phyloP scores from a whole-genome alignment of 73 alveolate genomes.

The Stentor coeruleus region DNA sequence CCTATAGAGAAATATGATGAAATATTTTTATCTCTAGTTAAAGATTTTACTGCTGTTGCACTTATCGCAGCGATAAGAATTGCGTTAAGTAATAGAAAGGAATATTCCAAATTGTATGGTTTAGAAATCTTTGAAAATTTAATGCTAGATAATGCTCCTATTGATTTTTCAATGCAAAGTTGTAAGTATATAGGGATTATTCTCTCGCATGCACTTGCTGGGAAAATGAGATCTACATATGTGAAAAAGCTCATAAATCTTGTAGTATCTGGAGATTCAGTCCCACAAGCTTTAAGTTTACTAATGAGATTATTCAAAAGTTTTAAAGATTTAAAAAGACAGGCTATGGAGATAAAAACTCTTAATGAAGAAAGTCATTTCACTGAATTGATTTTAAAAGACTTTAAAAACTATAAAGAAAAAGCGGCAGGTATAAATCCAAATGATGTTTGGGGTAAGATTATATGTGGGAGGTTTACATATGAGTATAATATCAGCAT shows the following conservation, averaged over 20 bases:
- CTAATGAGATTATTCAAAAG: conserved; percentile 13
- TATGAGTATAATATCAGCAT: conserved; percentile 39
- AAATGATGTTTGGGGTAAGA: not conserved
- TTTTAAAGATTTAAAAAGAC: conserved; percentile 32
- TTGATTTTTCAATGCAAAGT: not conserved
- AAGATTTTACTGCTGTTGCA: conserved; percentile 52
- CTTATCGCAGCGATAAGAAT: not conserved
- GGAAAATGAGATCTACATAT: not conserved
- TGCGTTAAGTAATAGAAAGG: not conserved
- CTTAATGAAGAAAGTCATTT: conserved; percentile 6
- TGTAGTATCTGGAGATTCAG: not conserved
- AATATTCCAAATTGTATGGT: not conserved
- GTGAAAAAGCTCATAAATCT: not conserved
- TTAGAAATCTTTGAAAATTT: not conserved
- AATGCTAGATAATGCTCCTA: not conserved
- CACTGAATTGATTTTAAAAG: conserved; percentile 39
- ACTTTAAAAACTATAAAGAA: conserved; percentile 20
- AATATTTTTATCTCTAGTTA: conserved; percentile 39
- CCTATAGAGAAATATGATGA: conserved; percentile 48
- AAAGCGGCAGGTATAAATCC: not conserved
- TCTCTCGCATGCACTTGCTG: not conserved
- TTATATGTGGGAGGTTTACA: conserved; percentile 38
- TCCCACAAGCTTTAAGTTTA: not conserved
- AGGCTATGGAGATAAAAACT: conserved; percentile 33
- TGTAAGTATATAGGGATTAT: not conserved